phyloP scores from a whole-genome alignment of 129 eudicot genomes.

The Flaveria sonorensis region DNA sequence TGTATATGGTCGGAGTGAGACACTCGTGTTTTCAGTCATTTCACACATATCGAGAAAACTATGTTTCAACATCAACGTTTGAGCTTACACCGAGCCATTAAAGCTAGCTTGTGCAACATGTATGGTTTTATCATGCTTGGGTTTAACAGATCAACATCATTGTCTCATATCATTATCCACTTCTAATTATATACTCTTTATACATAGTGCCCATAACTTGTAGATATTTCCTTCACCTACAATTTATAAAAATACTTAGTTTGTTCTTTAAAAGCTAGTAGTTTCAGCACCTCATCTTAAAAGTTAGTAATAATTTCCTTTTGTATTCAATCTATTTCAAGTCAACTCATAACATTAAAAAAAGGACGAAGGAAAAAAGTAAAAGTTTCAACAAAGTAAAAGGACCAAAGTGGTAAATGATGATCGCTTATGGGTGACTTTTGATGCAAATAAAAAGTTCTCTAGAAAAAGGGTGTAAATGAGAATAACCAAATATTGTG shows the following conservation, averaged over 20 bases:
- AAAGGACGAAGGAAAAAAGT: neutral
- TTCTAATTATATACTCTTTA: too few relatives aligned
- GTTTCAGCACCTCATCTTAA: too few relatives aligned
- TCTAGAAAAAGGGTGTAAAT: conserved; percentile 20
- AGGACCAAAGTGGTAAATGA: conserved; percentile 13
- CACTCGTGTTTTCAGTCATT: neutral
- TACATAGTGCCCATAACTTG: neutral
- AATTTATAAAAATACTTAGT: too few relatives aligned
- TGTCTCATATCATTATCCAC: neutral
- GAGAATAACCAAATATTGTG: conserved; percentile 15
- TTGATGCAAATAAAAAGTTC: conserved; percentile 6
- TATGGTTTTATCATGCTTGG: neutral
- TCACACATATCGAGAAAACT: too few relatives aligned
- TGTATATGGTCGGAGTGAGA: neutral
- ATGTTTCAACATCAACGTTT: too few relatives aligned
- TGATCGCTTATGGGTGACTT: neutral
- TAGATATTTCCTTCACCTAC: too few relatives aligned
- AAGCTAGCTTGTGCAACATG: neutral
- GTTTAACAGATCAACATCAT: neutral
- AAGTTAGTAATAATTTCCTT: neutral
- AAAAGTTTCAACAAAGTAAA: conserved; percentile 19
- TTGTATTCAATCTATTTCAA: neutral
- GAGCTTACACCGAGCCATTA: neutral
- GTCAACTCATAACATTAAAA: neutral
- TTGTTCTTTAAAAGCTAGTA: too few relatives aligned